Conservation (phyloP, 2,329 filamentous ascomycete species). For the Alternaria alternata region DNA sequence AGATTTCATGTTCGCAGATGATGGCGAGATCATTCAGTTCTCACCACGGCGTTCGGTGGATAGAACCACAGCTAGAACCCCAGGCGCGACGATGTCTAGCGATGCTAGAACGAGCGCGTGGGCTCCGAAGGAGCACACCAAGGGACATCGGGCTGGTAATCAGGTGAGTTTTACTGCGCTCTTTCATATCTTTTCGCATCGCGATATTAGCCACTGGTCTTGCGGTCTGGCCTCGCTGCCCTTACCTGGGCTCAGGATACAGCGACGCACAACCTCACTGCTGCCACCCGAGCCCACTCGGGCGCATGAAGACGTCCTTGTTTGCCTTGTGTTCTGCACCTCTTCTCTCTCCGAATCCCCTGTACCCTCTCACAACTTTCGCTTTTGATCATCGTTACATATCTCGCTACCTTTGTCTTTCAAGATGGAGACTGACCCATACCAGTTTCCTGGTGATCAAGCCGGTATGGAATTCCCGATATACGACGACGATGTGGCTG, state of each 20-base stretch:
- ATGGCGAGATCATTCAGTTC: slow-evolving; percentile 66
- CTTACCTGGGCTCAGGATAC: slow-evolving; percentile 3
- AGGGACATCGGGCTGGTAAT: slow-evolving; percentile 42
- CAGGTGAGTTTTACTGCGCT: slow-evolving; percentile 47
- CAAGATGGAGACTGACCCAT: slow-evolving; percentile 22
- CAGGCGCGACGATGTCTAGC: slow-evolving; percentile 26
- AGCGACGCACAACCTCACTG: slow-evolving; percentile 11
- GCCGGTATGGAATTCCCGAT: slow-evolving; percentile 45
- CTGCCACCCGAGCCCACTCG: not conserved
- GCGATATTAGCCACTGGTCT: not conserved
- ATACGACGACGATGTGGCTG: slow-evolving; percentile 46
- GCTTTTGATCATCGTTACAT: not conserved
- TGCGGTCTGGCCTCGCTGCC: not conserved
- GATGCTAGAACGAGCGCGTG: slow-evolving; percentile 50
- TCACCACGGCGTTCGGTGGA: slow-evolving; percentile 15
- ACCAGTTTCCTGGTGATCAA: slow-evolving; percentile 33
- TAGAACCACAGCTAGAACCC: slow-evolving; percentile 23
- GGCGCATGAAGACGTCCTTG: not conserved
- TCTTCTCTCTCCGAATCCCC: not conserved
- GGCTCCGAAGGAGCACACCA: slow-evolving; percentile 55
- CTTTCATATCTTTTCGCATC: slow-evolving; percentile 14
- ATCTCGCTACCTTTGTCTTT: not conserved
- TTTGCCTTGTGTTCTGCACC: not conserved
- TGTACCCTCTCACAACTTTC: not conserved
- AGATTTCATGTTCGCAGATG: slow-evolving; percentile 68